Conservation (phyloP, 2,329 filamentous ascomycete species). For the Phaeosphaeriaceae sp. region DNA sequence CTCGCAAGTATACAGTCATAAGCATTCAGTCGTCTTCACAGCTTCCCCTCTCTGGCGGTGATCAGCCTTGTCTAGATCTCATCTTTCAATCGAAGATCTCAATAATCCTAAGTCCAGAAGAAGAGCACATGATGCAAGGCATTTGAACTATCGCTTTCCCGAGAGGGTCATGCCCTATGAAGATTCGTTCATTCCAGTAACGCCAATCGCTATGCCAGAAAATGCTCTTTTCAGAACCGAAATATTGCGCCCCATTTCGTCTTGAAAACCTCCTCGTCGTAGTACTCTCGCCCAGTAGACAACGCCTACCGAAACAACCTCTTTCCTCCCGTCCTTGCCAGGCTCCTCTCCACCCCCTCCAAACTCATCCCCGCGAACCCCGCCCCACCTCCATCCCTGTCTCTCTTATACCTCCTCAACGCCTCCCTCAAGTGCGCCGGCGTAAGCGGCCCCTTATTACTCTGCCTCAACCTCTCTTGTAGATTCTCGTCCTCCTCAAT, state of each 20-base stretch:
- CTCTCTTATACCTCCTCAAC: constrained; percentile 69
- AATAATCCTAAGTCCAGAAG: too few species aligned
- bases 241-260: too few species aligned
- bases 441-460: constrained; percentile 65
- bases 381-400: constrained; percentile 67
- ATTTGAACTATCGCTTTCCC: not conserved
- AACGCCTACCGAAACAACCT: constrained; percentile 51
- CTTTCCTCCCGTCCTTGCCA: constrained; percentile 54
- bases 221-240: not conserved
- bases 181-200: not conserved
- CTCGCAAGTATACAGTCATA: too few species aligned
- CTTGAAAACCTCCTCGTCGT: not conserved
- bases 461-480: constrained; percentile 37
- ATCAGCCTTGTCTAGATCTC: too few species aligned
- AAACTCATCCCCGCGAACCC: constrained; percentile 59
- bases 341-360: constrained; percentile 55
- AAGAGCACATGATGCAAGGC: not conserved
- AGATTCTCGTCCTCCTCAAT: constrained; percentile 30
- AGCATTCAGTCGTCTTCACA: too few species aligned
- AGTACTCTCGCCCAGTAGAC: not conserved
- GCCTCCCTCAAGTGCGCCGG: constrained; percentile 80
- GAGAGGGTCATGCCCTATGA: not conserved
- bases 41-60: too few species aligned
- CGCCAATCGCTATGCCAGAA: not conserved
- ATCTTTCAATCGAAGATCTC: too few species aligned